Base-by-base conservation (phyloP, 768 basidiomycete species). In the Myochromella boudieri region DNA sequence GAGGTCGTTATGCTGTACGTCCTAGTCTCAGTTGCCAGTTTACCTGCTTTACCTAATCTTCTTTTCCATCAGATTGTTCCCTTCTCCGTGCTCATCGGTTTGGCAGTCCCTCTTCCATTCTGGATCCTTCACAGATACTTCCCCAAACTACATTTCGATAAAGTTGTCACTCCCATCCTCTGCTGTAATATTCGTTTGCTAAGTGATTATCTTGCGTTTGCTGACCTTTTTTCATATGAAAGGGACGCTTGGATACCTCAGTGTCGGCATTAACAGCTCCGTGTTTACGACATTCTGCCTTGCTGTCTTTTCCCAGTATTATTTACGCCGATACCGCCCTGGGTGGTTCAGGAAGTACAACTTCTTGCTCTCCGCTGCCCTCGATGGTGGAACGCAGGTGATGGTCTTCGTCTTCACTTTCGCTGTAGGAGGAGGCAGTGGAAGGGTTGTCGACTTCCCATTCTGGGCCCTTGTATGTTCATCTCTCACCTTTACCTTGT, bases 251-350 rank as follows among this genome's bases (percentile, higher is more conserved):
- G 75, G 76, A 44, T 76, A 68, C 56, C 66, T 81, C 48, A 71
- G 71, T 48, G 78, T 78, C 46, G 81, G 81, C 14, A 78, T 82
- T 58, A 82, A 82, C 69, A 75, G 72, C 22, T 77, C 72, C 6
- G 68, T 78, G 14, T 75, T 77, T 53, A 68, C 65, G 10, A 68
- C 73, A 2, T 75, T 77, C 66, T 60, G 55, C 17, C 52, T 76
- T 33, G 74, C 74, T 39, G 56, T 75, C 12, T 71, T 76, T 53
- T 76, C 74, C 9, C 75, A 75, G 53, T 76, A 67, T 60, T 78
- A 71, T 42, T 61, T 74, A 4, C 63, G 76, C 31, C 59, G 56
- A 31, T 70, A 72, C 44, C 67, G 70, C 31, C 69, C 74, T 5
- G 51, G 67, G 8, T 77, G 71, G 68, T 78, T 71, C 67, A 64